Percentiles rank a stretch among this genome's conserved stretches.
Evolutionary conservation across 257 asterid species (phyloP).

Genomic region (Forsythia suspensa): DNA sequence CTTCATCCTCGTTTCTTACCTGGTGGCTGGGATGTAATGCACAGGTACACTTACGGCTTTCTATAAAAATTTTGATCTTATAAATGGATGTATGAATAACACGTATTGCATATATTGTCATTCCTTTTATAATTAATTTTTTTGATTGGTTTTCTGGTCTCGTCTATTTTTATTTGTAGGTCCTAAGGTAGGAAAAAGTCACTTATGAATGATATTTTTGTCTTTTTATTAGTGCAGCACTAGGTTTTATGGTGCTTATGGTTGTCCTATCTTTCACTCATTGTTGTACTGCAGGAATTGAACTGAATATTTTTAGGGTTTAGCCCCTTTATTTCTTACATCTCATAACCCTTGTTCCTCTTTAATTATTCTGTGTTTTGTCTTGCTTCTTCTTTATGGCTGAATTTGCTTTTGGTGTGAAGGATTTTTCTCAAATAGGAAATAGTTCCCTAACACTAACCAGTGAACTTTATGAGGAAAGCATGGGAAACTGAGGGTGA

Average conservation of each 20-base stretch:
- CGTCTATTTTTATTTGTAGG: background rate
- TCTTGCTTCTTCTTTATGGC: background rate
- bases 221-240: background rate
- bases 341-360: background rate
- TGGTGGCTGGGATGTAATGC: constrained; percentile 95
- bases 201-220: background rate
- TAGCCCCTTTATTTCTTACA: background rate
- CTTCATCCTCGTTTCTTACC: constrained; percentile 94
- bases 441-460: background rate
- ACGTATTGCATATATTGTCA: background rate
- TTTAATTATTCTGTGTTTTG: background rate
- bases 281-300: background rate
- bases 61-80: background rate
- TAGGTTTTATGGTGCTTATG: background rate
- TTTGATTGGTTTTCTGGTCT: background rate
- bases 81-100: background rate
- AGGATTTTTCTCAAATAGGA: background rate
- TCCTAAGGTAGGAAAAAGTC: background rate
- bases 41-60: constrained; percentile 56
- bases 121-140: background rate
- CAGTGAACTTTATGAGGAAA: background rate
- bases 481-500: background rate
- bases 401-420: background rate
- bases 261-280: background rate
- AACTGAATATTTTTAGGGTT: background rate